Conservation (phyloP, 2,329 filamentous ascomycete species). For the Diaporthe nobilis region DNA sequence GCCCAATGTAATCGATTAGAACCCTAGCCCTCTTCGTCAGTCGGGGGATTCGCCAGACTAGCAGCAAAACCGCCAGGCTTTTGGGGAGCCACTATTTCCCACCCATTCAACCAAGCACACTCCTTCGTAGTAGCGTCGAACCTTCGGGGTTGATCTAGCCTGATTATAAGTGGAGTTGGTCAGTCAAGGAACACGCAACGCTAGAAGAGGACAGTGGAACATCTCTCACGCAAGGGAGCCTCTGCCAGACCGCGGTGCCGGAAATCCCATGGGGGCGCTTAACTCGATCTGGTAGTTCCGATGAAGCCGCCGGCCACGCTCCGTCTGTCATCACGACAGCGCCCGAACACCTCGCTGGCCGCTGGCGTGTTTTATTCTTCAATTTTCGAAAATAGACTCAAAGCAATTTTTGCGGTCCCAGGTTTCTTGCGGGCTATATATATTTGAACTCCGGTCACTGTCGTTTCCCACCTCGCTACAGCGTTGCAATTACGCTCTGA, state of each 20-base stretch:
- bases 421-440: neutral
- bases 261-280: neutral
- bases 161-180: constrained; percentile 1
- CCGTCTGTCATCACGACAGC: constrained; percentile 13
- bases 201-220: neutral
- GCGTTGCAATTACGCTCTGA: neutral
- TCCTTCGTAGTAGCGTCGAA: too few relatives aligned
- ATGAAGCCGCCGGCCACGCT: constrained; percentile 13
- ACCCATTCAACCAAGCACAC: neutral
- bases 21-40: constrained; percentile 1
- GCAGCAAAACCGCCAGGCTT: neutral
- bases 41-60: neutral
- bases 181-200: constrained; percentile 2
- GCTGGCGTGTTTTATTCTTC: constrained; percentile 1
- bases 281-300: constrained; percentile 37
- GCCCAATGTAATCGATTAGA: constrained; percentile 34
- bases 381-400: neutral
- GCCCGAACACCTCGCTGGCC: neutral
- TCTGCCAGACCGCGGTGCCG: neutral
- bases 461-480: neutral
- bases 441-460: neutral
- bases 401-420: neutral
- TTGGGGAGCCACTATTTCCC: neutral
- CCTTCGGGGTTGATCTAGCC: neutral
- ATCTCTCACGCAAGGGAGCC: neutral